Evolutionary conservation across 257 asterid species (phyloP), one percentile per base, ranked within the genome.

Genomic region (Datura wrightii): DNA sequence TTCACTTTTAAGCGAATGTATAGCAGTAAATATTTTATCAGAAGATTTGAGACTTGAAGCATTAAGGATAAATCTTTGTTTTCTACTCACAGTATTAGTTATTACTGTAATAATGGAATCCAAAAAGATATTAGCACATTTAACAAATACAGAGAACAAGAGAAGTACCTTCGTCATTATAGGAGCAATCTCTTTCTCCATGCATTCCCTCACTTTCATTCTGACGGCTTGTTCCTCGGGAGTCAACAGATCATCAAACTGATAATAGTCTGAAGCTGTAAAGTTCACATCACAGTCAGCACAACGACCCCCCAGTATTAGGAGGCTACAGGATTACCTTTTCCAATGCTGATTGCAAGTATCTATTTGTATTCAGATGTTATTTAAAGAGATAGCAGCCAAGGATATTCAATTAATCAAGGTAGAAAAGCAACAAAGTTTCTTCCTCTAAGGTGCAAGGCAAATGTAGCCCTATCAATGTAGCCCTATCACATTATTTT

Each of bases 151-250:
- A 50, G 62, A 46, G 62, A 50, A 78, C 82, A 39, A 65, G 36
- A 15, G 78, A 59, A 60, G 39, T 76, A 92, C 97, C 94, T 92
- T 91, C 1, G 97, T 76, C 94, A 92, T 90, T 85, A 92, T 90
- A 0, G 97, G 97, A 85, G 97, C 97, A 42, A 93, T 92, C 80
- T 92, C 94, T 66, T 90, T 92, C 81, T 93, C 97, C 96, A 93
- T 89, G 85, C 90, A 92, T 81, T 85, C 86, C 63, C 97, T 88
- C 56, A 92, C 95, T 89, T 85, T 91, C 85, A 84, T 87, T 86
- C 91, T 87, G 65, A 93, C 13, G 70, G 90, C 91, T 91, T 89
- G 92, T 90, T 91, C 97, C 84, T 92, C 93, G 18, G 88, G 90
- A 83, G 91, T 90, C 89, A 93, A 86, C 79, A 93, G 85, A 90